These are phyloP conservation scores for Trypanosoma mega DNA, from an alignment of 208 protist species.

Conservation along the genomic window DNA sequence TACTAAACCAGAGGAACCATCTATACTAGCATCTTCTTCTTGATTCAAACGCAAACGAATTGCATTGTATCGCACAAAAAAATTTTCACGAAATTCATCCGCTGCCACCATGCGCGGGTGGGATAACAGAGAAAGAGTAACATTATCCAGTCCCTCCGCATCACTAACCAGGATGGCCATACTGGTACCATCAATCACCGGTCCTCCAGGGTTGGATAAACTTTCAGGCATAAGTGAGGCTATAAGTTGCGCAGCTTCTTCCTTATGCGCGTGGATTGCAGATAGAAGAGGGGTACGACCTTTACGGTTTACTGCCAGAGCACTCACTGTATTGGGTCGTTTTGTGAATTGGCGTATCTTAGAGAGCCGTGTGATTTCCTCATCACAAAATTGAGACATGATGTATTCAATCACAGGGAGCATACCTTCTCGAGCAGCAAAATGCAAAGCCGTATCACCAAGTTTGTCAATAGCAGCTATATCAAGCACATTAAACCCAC, in stretches of 20 bases:
- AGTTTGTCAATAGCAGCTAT: conserved; percentile 61
- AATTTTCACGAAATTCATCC: conserved; percentile 18
- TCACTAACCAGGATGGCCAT: conserved; percentile 55
- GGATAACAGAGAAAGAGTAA: conserved; percentile 66
- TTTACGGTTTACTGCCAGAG: conserved; percentile 45
- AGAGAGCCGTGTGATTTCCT: conserved; percentile 52
- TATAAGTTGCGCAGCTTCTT: conserved; percentile 61
- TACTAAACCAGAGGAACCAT: too few species aligned
- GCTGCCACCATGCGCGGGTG: conserved; percentile 22
- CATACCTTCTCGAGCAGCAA: conserved; percentile 51
- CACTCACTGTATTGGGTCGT: conserved; percentile 30
- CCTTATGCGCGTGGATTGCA: conserved; percentile 59
- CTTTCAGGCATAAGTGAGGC: conserved; percentile 26
- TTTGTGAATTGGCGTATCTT: conserved; percentile 23
- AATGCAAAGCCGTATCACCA: conserved; percentile 69
- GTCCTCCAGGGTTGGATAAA: conserved; percentile 39
- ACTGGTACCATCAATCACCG: conserved; percentile 69
- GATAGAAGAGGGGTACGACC: conserved; percentile 66
- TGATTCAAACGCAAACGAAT: conserved; percentile 23
- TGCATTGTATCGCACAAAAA: conserved; percentile 27
- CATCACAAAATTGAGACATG: conserved; percentile 65
- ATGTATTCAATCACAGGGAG: conserved; percentile 76
- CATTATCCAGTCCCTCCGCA: conserved; percentile 46
- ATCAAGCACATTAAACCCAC: conserved; percentile 57
- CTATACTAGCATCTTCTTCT: conserved; percentile 18